Evolutionary conservation across 805 yeast genomes (phyloP), one percentile per base, ranked within the genome.

Genomic region (Candida ortonii): DNA sequence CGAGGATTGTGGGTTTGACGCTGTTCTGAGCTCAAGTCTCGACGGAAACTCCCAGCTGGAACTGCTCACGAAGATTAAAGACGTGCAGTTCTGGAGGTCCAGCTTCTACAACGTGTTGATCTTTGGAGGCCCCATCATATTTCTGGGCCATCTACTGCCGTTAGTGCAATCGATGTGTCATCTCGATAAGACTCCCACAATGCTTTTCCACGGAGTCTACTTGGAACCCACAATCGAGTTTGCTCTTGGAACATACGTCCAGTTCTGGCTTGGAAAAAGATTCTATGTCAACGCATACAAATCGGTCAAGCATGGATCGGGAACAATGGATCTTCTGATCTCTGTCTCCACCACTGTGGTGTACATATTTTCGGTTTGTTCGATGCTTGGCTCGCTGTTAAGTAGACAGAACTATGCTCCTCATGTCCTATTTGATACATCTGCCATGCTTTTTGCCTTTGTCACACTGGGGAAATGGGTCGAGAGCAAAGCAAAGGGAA

Each of bases 241-340:
- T 9, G 51, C 67, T 0, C 53, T 84, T 3, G 70, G 83, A 0
- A 52, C 78, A 1, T 78, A 76, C 43, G 64, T 86, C 30, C 84
- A 83, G 52, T 74, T 80, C 45, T 58, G 65, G 48, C 44, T 87
- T n/a, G 97, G 95, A 0, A 49, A 63, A 6, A 66, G 71, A 22
- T 93, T 88, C 52, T 78, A 78, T 59, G 62, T 59, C 30, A 80
- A 85, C 36, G 75, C 93, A 6, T 69, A 61, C 53, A 72, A 71
- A 22, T 80, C 95, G 6, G 39, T 88, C 15, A 67, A 67, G 34
- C 88, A 84, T 50, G 71, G 79, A 5, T 78, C 85, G 16, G 81
- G 81, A 7, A 87, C 90, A 6, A 94, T 93, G 98, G 98, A 93
- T 59, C 84, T 90, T 2, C 67, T 93, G 40, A 88, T 93, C 22